phyloP scores from a whole-genome alignment of 345 rosid species.

The Dipteronia dyeriana region DNA sequence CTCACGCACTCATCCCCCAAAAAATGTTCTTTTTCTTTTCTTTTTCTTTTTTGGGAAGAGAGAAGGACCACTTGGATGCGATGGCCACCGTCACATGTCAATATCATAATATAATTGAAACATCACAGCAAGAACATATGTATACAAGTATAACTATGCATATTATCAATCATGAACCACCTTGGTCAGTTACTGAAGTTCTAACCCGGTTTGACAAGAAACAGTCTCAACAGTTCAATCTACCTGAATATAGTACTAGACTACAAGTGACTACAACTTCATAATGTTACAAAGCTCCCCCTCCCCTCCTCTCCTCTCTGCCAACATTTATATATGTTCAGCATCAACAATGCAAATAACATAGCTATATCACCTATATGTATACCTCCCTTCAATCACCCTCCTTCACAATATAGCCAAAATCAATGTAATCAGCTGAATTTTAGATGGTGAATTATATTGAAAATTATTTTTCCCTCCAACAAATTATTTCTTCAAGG shows the following conservation, averaged over 20 bases:
- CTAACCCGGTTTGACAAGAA: neutral
- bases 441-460: neutral
- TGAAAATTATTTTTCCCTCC: neutral
- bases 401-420: neutral
- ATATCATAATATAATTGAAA: neutral
- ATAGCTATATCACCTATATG: neutral
- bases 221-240: neutral
- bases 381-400: neutral
- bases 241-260: neutral
- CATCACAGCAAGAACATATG: neutral
- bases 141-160: neutral
- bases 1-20: neutral
- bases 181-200: neutral
- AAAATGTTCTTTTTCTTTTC: neutral
- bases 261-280: neutral
- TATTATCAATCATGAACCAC: neutral
- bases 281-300: neutral
- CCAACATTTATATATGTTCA: neutral
- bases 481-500: neutral
- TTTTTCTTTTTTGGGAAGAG: neutral
- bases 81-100: neutral
- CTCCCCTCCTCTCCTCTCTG: slow-evolving; percentile 1
- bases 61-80: neutral
- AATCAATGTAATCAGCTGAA: neutral
- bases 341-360: slow-evolving; percentile 8